These are phyloP conservation scores for Talaromyces sp. DNA, from an alignment of 2,329 filamentous ascomycete species.

Conservation along the genomic window DNA sequence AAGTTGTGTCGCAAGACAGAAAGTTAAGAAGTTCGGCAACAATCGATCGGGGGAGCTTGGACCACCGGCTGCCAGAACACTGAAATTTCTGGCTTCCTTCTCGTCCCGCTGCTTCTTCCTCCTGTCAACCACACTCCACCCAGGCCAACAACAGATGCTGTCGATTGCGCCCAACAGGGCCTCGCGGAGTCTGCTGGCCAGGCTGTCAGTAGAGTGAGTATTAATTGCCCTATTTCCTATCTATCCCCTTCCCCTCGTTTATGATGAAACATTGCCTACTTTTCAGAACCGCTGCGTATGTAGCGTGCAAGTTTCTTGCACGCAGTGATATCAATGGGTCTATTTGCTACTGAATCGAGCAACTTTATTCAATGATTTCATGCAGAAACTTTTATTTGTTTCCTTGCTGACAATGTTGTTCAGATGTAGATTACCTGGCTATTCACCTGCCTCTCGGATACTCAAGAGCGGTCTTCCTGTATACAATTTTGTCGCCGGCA, in stretches of 20 bases:
- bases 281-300: constrained; percentile 67
- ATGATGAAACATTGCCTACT: constrained; percentile 41
- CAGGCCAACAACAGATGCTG: constrained; percentile 29
- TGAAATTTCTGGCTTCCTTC: constrained; percentile 15
- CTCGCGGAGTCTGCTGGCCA: constrained; percentile 27
- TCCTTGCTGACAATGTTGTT: not conserved
- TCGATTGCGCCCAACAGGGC: constrained; percentile 33
- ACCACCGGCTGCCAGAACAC: constrained; percentile 8
- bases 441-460: not conserved
- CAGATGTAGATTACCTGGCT: not conserved
- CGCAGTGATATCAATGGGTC: constrained; percentile 40
- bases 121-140: not conserved
- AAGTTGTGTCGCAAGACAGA: not conserved
- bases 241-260: not conserved
- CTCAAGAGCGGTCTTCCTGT: not conserved
- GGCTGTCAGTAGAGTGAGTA: constrained; percentile 27
- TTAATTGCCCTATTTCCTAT: constrained; percentile 3
- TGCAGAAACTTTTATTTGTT: not conserved
- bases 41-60: constrained; percentile 10
- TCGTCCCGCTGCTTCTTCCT: constrained; percentile 8
- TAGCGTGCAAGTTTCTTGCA: constrained; percentile 41
- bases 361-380: not conserved
- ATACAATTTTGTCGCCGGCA: not conserved
- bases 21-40: not conserved
- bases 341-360: not conserved